Percentiles rank a stretch among this genome's conserved stretches.
phyloP scores from a whole-genome alignment of 2,329 filamentous ascomycete genomes.

The Grosmannia huntii region DNA sequence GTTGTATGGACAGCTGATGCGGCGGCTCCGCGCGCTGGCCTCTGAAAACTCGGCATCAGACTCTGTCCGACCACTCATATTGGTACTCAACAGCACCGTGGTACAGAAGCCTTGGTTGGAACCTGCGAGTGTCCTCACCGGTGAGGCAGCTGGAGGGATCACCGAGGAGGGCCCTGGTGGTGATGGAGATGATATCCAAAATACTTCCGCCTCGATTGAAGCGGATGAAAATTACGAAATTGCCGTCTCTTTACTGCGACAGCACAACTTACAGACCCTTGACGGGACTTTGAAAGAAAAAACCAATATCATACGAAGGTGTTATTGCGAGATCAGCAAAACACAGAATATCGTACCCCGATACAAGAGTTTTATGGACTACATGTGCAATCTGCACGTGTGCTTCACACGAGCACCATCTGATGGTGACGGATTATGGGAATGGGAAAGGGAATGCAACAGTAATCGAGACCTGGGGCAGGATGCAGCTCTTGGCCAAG shows the following conservation, averaged over 20 bases:
- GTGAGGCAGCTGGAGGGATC: background rate
- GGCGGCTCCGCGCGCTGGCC: conserved; percentile 6
- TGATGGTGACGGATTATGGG: background rate
- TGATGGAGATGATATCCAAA: background rate
- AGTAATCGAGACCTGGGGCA: background rate
- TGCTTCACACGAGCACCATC: conserved; percentile 3
- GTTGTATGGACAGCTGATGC: conserved; percentile 11
- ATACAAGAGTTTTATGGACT: conserved; percentile 9
- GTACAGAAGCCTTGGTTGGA: background rate
- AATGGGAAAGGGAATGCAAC: background rate
- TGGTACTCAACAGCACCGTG: conserved; percentile 10
- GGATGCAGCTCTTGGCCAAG: background rate
- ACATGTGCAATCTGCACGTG: conserved; percentile 9
- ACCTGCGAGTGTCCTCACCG: background rate
- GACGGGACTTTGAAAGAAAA: background rate
- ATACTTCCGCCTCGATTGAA: background rate
- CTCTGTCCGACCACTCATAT: conserved; percentile 1
- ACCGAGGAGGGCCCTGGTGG: background rate
- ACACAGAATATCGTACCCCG: conserved; percentile 5
- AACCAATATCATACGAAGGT: background rate
- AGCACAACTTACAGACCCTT: background rate
- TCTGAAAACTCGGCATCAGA: background rate
- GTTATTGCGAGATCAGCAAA: conserved; percentile 5
- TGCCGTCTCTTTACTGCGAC: background rate
- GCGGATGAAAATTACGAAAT: background rate